Conservation (phyloP, 805 yeast species). For the Teunomyces panamensis region DNA sequence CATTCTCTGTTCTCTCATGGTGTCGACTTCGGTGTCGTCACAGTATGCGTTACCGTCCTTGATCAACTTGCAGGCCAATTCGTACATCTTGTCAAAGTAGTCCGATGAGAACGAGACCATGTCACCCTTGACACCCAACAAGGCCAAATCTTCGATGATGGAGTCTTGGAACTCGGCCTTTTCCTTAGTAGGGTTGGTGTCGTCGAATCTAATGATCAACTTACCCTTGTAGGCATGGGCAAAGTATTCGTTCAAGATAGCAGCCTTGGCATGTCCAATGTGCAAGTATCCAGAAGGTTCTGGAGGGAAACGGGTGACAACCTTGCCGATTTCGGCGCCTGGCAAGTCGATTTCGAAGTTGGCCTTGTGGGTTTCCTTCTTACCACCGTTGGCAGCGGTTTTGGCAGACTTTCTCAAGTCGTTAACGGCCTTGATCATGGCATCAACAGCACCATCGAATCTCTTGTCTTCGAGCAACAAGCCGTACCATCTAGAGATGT, state of each 20-base stretch:
- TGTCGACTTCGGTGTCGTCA: constrained; percentile 92
- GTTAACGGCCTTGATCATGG: constrained; percentile 62
- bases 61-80: constrained; percentile 78
- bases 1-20: constrained; percentile 98
- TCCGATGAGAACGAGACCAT: constrained; percentile 84
- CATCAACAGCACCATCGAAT: constrained; percentile 69
- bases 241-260: constrained; percentile 92
- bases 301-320: constrained; percentile 98
- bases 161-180: constrained; percentile 92
- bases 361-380: constrained; percentile 89
- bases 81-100: constrained; percentile 90
- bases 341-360: constrained; percentile 90
- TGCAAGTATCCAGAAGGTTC: constrained; percentile 99
- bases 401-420: constrained; percentile 73
- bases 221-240: constrained; percentile 96
- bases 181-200: constrained; percentile 97
- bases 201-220: constrained; percentile 94
- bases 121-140: constrained; percentile 93
- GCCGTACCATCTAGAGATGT: constrained; percentile 91
- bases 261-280: constrained; percentile 99
- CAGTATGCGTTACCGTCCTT: constrained; percentile 96
- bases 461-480: constrained; percentile 63
- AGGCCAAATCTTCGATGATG: constrained; percentile 84
- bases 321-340: constrained; percentile 90
- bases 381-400: constrained; percentile 29